Base-by-base conservation (phyloP, 768 basidiomycete species). In the Rhizopogon rudus region DNA sequence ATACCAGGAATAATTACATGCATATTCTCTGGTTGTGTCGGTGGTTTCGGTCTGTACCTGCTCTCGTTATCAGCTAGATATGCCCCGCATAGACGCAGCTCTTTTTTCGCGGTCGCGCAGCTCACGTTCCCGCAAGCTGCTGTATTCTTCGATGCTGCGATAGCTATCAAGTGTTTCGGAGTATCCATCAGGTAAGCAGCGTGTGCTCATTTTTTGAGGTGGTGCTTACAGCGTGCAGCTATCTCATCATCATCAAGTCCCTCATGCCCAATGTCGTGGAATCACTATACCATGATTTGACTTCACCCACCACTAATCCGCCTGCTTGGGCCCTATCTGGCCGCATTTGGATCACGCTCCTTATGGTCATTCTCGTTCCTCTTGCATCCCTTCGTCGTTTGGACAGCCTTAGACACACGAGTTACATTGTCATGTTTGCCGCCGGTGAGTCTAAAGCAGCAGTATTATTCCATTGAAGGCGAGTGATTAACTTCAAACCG, bases 161-260 rank as follows among this genome's bases (percentile, higher is more conserved):
- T 98, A 62, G 93, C 93, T 9, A 87, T 86, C 67, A 98, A 98
- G 68, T 98, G 96, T 69, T 97, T 97, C 66, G 96, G 96, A 17
- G 96, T 98, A 3, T 93, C 91, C 35, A 86, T 95, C 62, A 93
- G 92, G 82, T 93, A 71, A 44, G 80, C 39, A 20, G 50, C 28
- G 40, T 40, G n/a, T 12, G 7, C 17, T 28, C 2, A 5, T 28
- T 33, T 25, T 6, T 45, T 7, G 17, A 6, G 25, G 31, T 39
- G 10, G 22, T 51, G 12, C n/a, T 39, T 46, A 39, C 31, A 29
- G 3, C 37, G 42, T 41, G 44, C 61, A 92, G 90, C 66, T 92
- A 93, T 68, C 77, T 93, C 57, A 95, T 94, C 64, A 93, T 96
- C 61, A 84, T 94, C 70, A 92, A 98, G 75, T 87, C 88, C 7